Evolutionary conservation across 768 basidiomycete species (phyloP).

Genomic region (Pleurotus platypus): DNA sequence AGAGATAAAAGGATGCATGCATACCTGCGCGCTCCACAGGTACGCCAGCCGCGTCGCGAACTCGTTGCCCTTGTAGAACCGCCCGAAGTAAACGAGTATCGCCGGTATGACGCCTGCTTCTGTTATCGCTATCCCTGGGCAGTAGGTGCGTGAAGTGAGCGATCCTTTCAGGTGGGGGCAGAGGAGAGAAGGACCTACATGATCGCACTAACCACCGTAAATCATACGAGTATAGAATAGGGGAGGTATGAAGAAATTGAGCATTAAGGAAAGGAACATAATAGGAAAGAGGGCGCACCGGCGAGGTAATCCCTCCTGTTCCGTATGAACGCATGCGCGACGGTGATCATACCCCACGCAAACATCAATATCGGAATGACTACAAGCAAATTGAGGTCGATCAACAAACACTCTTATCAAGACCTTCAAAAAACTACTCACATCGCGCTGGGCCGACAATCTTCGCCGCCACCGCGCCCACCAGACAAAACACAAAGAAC

Average conservation of each 20-base stretch:
- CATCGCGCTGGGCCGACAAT: background rate
- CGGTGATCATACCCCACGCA: background rate
- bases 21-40: constrained; percentile 7
- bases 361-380: constrained; percentile 6
- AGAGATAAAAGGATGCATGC: background rate
- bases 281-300: background rate
- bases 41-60: constrained; percentile 4
- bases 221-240: background rate
- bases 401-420: background rate
- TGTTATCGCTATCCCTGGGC: constrained; percentile 5
- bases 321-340: constrained; percentile 1
- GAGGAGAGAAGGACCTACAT: no score
- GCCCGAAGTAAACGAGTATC: constrained; percentile 3
- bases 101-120: constrained; percentile 4
- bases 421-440: background rate
- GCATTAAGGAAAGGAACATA: background rate
- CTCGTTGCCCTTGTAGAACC: constrained; percentile 7
- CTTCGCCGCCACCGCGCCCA: constrained; percentile 1
- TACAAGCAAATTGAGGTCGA: background rate
- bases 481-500: constrained; percentile 7
- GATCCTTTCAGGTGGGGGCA: background rate
- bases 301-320: constrained; percentile 2
- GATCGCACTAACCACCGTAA: background rate
- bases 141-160: background rate
- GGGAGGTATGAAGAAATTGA: background rate